A percentile compares a stretch with the other conserved stretches of the same genome.
phyloP scores from a whole-genome alignment of 805 yeast genomes.

The Gaillardinia entomophila region DNA sequence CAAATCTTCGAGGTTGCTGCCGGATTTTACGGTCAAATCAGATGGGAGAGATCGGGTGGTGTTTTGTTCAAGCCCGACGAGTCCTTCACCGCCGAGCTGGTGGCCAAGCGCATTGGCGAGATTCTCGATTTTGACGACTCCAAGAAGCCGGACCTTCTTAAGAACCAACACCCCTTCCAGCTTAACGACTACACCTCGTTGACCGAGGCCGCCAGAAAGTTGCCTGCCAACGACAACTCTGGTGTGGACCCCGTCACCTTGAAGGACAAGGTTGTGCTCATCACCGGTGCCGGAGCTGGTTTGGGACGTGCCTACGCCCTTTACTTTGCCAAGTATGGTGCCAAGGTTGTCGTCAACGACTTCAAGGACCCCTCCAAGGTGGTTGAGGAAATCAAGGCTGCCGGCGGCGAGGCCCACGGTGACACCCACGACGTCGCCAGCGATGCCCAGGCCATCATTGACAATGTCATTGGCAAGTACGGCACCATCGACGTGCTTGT shows the following conservation, averaged over 20 bases:
- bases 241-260: slow-evolving; percentile 48
- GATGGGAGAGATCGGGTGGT: slow-evolving; percentile 94
- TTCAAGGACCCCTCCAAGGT: slow-evolving; percentile 67
- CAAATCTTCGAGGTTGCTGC: slow-evolving; percentile 91
- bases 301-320: slow-evolving; percentile 88
- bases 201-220: slow-evolving; percentile 43
- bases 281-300: slow-evolving; percentile 96
- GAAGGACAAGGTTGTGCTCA: slow-evolving; percentile 78
- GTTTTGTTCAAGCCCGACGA: slow-evolving; percentile 74
- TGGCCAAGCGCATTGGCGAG: slow-evolving; percentile 59
- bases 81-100: slow-evolving; percentile 78
- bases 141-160: slow-evolving; percentile 42
- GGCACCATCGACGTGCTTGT: slow-evolving; percentile 83
- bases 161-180: slow-evolving; percentile 62
- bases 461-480: slow-evolving; percentile 68
- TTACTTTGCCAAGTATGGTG: slow-evolving; percentile 84
- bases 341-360: slow-evolving; percentile 92
- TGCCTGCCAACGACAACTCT: slow-evolving; percentile 45
- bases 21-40: slow-evolving; percentile 83
- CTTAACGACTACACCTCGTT: slow-evolving; percentile 67
- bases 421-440: slow-evolving; percentile 77
- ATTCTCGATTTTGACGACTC: slow-evolving; percentile 59
- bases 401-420: slow-evolving; percentile 78
- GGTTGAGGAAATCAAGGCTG: slow-evolving; percentile 65
- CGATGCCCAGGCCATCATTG: slow-evolving; percentile 68